phyloP scores from a whole-genome alignment of 768 basidiomycete genomes.

The Mycena haematopus region DNA sequence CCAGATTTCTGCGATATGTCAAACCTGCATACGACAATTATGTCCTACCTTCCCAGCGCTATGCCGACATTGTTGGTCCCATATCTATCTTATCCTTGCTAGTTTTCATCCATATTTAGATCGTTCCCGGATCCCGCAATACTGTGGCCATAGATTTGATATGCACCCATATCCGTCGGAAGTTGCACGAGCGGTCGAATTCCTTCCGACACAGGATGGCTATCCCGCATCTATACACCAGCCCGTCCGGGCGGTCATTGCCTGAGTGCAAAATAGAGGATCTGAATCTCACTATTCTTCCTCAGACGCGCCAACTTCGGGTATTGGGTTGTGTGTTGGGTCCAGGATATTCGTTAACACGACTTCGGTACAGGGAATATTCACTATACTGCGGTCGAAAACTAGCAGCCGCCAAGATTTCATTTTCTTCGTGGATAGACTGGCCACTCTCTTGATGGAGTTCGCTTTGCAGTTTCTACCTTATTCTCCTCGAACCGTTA shows the following conservation, averaged over 20 bases:
- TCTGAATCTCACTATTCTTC: slow-evolving; percentile 67
- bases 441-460: slow-evolving; percentile 86
- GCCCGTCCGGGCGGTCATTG: slow-evolving; percentile 44
- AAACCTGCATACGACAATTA: slow-evolving; percentile 96
- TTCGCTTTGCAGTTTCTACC: slow-evolving; percentile 86
- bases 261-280: slow-evolving; percentile 49
- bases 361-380: slow-evolving; percentile 70
- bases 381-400: slow-evolving; percentile 81
- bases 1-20: slow-evolving; percentile 90
- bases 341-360: not conserved
- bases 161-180: slow-evolving; percentile 84
- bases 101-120: slow-evolving; percentile 51
- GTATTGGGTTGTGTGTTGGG: slow-evolving; percentile 45
- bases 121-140: slow-evolving; percentile 95
- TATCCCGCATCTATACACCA: slow-evolving; percentile 48
- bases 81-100: not conserved
- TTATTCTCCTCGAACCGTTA: slow-evolving; percentile 62
- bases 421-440: slow-evolving; percentile 88
- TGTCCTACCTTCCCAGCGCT: slow-evolving; percentile 83
- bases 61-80: slow-evolving; percentile 83
- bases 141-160: slow-evolving; percentile 92
- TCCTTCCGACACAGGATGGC: slow-evolving; percentile 80
- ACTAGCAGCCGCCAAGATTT: slow-evolving; percentile 84
- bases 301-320: slow-evolving; percentile 81
- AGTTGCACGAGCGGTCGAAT: slow-evolving; percentile 80